Conservation (phyloP, 495 filamentous ascomycete genomes). For the Penicillium odoratum region DNA sequence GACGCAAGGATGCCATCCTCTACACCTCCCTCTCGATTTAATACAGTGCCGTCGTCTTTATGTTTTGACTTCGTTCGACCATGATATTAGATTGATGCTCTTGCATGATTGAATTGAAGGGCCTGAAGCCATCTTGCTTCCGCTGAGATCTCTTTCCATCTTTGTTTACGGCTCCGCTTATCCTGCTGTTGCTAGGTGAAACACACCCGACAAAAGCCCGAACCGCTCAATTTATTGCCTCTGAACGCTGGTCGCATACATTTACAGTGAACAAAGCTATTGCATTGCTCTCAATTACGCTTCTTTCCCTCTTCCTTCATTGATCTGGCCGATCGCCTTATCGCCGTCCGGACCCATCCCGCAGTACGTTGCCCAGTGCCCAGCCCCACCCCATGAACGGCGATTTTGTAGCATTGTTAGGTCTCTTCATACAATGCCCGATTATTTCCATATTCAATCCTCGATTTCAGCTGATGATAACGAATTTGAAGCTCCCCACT, state of each 20-base stretch:
- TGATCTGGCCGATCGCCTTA: background rate
- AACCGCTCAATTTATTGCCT: background rate
- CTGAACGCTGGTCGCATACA: background rate
- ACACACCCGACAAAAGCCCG: background rate
- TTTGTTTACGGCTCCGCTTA: constrained; percentile 13
- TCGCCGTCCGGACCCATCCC: background rate
- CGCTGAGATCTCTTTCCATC: constrained; percentile 5
- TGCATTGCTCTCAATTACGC: background rate
- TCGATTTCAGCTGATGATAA: background rate
- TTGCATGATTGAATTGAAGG: background rate
- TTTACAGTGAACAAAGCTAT: background rate
- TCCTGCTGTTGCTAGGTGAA: constrained; percentile 1
- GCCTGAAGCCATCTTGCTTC: background rate
- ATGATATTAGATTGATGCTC: constrained; percentile 5
- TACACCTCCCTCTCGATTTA: background rate
- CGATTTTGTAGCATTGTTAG: background rate
- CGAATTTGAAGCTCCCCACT: background rate
- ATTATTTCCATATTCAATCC: background rate
- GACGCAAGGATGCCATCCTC: constrained; percentile 32
- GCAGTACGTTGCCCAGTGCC: background rate
- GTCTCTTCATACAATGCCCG: background rate
- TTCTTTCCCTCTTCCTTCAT: background rate
- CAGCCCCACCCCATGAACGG: background rate
- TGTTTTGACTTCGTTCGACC: background rate
- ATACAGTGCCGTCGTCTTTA: background rate